A percentile compares a stretch with the other conserved stretches of the same genome.
Conservation (phyloP, 1,139 yeast species). For the Sugiyamaella castrensis region DNA sequence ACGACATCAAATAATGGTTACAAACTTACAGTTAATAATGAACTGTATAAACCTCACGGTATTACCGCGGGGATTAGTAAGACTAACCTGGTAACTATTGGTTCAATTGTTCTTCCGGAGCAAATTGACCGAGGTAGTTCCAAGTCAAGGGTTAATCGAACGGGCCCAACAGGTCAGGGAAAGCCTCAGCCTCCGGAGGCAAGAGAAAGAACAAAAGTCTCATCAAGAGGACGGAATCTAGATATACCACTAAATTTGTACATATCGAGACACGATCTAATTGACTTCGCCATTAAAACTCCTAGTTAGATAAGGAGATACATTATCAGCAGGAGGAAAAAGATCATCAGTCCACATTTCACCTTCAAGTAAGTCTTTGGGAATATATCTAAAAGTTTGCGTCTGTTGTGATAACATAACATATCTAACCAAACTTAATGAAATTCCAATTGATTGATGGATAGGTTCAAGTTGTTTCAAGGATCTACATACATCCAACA, state of each 20-base stretch:
- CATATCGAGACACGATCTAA: not conserved
- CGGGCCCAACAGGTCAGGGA: too few relatives aligned
- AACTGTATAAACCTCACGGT: too few relatives aligned
- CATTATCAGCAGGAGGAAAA: conserved; percentile 24
- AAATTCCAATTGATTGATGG: conserved; percentile 19
- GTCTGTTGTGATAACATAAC: conserved; percentile 30
- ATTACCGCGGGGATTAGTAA: too few relatives aligned
- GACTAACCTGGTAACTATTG: too few relatives aligned
- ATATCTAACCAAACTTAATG: conserved; percentile 28
- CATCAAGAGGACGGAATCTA: too few relatives aligned
- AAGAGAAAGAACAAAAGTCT: too few relatives aligned
- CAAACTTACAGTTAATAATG: too few relatives aligned
- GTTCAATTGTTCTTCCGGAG: too few relatives aligned
- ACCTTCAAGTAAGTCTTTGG: conserved; percentile 22
- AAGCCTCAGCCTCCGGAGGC: conserved; percentile 6
- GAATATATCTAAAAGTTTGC: conserved; percentile 24
- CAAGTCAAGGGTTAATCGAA: too few relatives aligned
- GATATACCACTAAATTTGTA: too few relatives aligned
- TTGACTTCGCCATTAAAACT: not conserved
- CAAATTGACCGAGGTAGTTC: too few relatives aligned
- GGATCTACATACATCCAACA: conserved; percentile 17
- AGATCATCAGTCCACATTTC: conserved; percentile 29
- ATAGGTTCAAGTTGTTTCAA: conserved; percentile 13
- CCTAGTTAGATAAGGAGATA: conserved; percentile 1
- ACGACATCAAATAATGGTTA: too few relatives aligned